phyloP scores from a whole-genome alignment of 2,329 filamentous ascomycete species.

The Exophiala aquamarina region DNA sequence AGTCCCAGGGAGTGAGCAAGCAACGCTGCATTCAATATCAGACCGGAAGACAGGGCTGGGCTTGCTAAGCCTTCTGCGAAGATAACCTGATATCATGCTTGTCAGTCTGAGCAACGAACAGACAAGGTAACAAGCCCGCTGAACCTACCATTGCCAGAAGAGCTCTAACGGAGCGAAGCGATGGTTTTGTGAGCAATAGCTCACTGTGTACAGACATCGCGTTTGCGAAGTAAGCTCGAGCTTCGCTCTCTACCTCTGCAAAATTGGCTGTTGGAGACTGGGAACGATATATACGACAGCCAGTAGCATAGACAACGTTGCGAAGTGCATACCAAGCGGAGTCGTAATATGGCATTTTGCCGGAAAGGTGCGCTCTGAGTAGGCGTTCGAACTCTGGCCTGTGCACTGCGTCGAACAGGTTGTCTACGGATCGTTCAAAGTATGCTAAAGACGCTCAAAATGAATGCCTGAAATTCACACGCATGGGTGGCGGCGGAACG shows the following conservation, averaged over 20 bases:
- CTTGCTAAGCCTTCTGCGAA: background rate
- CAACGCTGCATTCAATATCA: background rate
- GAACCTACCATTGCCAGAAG: slow-evolving; percentile 3
- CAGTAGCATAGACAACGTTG: background rate
- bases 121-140: background rate
- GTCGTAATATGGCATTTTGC: background rate
- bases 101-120: background rate
- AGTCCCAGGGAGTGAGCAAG: background rate
- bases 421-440: slow-evolving; percentile 6
- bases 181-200: background rate
- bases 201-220: background rate
- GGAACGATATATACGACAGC: slow-evolving; percentile 3
- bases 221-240: background rate
- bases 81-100: background rate
- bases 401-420: slow-evolving; percentile 1
- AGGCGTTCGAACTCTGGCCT: slow-evolving; percentile 2
- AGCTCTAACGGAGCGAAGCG: slow-evolving; percentile 3
- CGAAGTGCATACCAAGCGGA: slow-evolving; percentile 1
- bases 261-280: background rate
- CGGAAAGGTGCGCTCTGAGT: background rate
- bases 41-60: background rate
- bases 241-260: background rate
- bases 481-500: background rate
- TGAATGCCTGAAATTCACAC: background rate
- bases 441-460: background rate